phyloP scores from a whole-genome alignment of 1,139 yeast genomes.

The Ogataea hybrid region DNA sequence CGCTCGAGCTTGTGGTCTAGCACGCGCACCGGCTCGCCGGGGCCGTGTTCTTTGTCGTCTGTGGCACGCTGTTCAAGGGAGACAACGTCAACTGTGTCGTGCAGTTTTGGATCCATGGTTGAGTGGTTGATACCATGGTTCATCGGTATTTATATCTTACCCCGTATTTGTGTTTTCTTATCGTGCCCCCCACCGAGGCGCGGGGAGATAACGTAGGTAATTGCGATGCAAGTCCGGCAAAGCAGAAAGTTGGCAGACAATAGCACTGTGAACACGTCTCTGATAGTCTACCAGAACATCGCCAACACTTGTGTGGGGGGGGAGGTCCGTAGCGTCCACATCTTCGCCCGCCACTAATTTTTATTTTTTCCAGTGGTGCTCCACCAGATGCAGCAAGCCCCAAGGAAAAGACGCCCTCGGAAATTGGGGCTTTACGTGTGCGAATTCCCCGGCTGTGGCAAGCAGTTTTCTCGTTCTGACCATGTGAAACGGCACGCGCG shows the following conservation, averaged over 20 bases:
- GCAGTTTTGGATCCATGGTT: constrained; percentile 1
- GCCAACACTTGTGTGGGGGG: too few relatives aligned
- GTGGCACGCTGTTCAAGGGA: not conserved
- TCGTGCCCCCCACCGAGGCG: not conserved
- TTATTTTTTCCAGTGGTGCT: too few relatives aligned
- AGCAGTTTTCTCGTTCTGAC: too few relatives aligned
- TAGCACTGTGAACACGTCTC: too few relatives aligned
- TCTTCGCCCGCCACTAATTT: too few relatives aligned
- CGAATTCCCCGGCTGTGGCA: too few relatives aligned
- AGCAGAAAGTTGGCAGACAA: too few relatives aligned
- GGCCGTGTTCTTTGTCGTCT: not conserved
- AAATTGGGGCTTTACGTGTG: too few relatives aligned
- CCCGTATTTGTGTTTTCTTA: not conserved
- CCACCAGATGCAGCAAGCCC: too few relatives aligned
- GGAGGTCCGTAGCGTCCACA: too few relatives aligned
- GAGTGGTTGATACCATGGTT: not conserved
- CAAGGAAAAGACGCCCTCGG: too few relatives aligned
- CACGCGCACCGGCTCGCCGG: constrained; percentile 3
- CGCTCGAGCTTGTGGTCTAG: constrained; percentile 18
- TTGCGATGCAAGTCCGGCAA: constrained; percentile 11
- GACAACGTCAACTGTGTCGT: not conserved
- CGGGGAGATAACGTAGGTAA: constrained; percentile 29
- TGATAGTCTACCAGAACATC: too few relatives aligned
- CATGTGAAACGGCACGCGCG: not conserved
- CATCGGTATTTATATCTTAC: not conserved